These are phyloP conservation scores for Ascochyta clinopodiicola DNA, from an alignment of 2,329 filamentous ascomycete species.

Conservation along the genomic window DNA sequence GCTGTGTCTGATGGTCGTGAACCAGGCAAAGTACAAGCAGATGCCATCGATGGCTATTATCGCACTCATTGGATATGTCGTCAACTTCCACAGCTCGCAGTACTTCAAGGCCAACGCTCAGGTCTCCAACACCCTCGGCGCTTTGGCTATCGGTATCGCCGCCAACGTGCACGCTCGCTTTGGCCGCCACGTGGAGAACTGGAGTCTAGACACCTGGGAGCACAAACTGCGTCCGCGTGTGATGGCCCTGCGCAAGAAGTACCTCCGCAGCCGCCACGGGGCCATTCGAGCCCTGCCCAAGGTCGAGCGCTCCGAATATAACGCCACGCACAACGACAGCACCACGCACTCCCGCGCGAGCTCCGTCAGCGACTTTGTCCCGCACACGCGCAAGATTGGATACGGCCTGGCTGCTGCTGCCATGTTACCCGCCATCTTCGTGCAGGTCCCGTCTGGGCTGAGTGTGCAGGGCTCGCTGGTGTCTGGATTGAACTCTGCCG, in stretches of 20 bases:
- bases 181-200: constrained; percentile 65
- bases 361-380: constrained; percentile 36
- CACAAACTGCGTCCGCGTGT: constrained; percentile 53
- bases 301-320: constrained; percentile 30
- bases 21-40: constrained; percentile 82
- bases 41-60: constrained; percentile 78
- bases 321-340: constrained; percentile 25
- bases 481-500: constrained; percentile 62
- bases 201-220: constrained; percentile 62
- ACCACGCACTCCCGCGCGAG: constrained; percentile 28
- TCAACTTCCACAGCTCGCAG: constrained; percentile 74
- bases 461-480: constrained; percentile 65
- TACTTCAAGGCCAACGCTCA: constrained; percentile 74
- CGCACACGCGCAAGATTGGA: constrained; percentile 53
- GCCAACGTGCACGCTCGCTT: constrained; percentile 80
- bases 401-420: constrained; percentile 84
- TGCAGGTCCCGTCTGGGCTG: constrained; percentile 67
- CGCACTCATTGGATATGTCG: constrained; percentile 74
- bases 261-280: constrained; percentile 29
- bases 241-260: constrained; percentile 36
- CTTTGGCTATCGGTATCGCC: constrained; percentile 75
- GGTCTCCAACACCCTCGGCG: constrained; percentile 78
- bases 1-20: constrained; percentile 75
- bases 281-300: constrained; percentile 16
- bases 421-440: constrained; percentile 86